These are phyloP conservation scores for Rhizomucor pusillus DNA, from an alignment of 371 early-diverging fungal genomes.

Conservation along the genomic window DNA sequence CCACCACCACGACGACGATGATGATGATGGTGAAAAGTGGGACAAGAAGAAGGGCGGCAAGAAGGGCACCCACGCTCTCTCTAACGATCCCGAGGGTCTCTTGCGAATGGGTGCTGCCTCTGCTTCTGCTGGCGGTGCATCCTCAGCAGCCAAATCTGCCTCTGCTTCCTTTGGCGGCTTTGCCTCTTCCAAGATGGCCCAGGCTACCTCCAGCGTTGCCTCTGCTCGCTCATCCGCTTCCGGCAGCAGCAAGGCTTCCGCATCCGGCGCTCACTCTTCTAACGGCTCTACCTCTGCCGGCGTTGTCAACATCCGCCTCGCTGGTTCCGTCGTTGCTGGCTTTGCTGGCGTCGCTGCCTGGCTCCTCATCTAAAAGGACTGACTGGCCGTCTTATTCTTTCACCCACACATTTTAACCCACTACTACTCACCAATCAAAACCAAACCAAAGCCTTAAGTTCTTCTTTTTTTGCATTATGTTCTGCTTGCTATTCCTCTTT, in stretches of 20 bases:
- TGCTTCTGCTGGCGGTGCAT: constrained; percentile 4
- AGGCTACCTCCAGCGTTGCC: neutral
- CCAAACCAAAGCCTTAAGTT: no score
- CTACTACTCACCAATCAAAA: no score
- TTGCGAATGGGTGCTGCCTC: constrained; percentile 8
- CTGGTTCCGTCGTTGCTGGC: constrained; percentile 14
- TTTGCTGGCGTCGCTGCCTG: constrained; percentile 17
- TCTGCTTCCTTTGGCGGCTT: neutral
- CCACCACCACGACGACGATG: constrained; percentile 11
- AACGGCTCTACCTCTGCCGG: constrained; percentile 3
- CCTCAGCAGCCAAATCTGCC: constrained; percentile 8
- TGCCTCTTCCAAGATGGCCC: constrained; percentile 3
- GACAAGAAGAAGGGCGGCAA: constrained; percentile 2
- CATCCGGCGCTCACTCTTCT: neutral
- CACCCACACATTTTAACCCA: no score
- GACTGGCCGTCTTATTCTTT: neutral
- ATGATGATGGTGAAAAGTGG: constrained; percentile 8
- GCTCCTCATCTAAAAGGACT: constrained; percentile 11
- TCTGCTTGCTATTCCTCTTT: no score
- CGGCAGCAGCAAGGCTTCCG: neutral
- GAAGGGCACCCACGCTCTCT: neutral
- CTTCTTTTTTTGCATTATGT: neutral
- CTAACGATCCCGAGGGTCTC: neutral
- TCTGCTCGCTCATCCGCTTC: constrained; percentile 5
- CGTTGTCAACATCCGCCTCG: constrained; percentile 8